These are phyloP conservation scores for Helenozyma rhizophorensis DNA, from an alignment of 805 yeast genomes.

Conservation along the genomic window DNA sequence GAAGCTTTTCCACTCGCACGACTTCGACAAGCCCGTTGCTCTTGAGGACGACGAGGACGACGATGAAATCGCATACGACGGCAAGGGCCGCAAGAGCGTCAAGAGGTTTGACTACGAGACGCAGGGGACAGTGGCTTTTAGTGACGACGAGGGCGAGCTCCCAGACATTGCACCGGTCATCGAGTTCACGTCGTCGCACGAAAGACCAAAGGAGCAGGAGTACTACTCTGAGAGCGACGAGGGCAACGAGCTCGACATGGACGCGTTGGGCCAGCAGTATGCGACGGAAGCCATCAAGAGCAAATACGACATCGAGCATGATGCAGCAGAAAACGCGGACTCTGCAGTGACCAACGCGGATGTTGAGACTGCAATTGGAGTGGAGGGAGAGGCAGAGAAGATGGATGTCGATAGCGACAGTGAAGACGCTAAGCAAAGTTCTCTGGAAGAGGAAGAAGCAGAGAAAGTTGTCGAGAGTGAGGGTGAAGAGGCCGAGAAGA, in stretches of 20 bases:
- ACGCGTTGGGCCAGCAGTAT: constrained; percentile 18
- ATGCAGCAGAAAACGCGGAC: no score
- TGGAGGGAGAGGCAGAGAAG: not conserved
- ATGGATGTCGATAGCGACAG: no score
- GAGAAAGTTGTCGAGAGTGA: constrained; percentile 3
- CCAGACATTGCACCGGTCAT: constrained; percentile 10
- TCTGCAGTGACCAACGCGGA: no score
- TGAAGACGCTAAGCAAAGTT: no score
- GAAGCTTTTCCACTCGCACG: constrained; percentile 41
- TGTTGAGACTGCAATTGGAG: constrained; percentile 4
- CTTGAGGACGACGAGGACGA: constrained; percentile 30
- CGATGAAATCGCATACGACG: constrained; percentile 41
- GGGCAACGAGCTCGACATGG: constrained; percentile 37
- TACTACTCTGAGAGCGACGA: constrained; percentile 38
- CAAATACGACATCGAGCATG: constrained; percentile 24
- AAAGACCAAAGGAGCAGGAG: constrained; percentile 24
- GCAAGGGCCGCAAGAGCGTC: constrained; percentile 35
- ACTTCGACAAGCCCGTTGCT: constrained; percentile 50
- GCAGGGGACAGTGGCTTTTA: constrained; percentile 19
- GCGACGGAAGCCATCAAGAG: constrained; percentile 27
- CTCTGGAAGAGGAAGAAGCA: no score
- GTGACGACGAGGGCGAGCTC: constrained; percentile 18
- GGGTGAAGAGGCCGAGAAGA: not conserved
- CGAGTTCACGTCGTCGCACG: constrained; percentile 14
- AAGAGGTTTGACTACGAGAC: constrained; percentile 32